phyloP scores from a whole-genome alignment of 2,329 filamentous ascomycete species.

The Ophiocordyceps australis region DNA sequence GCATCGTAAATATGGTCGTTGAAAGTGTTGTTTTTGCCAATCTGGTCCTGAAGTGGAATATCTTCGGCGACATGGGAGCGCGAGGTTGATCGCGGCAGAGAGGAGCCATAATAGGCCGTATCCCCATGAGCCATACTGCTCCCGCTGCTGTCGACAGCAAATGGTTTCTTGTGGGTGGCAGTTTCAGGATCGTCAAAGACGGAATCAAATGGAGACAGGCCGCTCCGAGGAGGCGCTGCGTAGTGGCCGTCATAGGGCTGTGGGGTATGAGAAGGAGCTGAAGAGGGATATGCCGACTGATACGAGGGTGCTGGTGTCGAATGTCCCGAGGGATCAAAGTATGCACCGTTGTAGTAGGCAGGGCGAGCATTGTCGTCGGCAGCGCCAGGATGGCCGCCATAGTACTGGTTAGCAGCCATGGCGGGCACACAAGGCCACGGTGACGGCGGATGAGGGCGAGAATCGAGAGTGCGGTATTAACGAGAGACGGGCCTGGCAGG shows the following conservation, averaged over 20 bases:
- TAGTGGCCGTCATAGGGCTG: conserved; percentile 11
- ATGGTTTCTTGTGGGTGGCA: conserved; percentile 26
- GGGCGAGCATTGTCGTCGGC: no score
- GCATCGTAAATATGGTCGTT: conserved; percentile 47
- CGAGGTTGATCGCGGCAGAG: conserved; percentile 11
- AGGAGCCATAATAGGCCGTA: conserved; percentile 36
- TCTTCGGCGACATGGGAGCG: conserved; percentile 26
- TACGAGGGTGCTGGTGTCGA: conserved; percentile 24
- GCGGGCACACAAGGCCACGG: conserved; percentile 9
- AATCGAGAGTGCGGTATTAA: neutral
- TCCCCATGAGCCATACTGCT: conserved; percentile 28
- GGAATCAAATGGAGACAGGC: conserved; percentile 40
- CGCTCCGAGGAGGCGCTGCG: conserved; percentile 15
- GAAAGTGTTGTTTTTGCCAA: conserved; percentile 20
- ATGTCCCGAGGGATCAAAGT: conserved; percentile 21
- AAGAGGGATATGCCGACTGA: conserved; percentile 13
- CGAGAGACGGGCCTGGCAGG: neutral
- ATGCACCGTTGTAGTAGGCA: conserved; percentile 18
- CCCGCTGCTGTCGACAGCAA: conserved; percentile 18
- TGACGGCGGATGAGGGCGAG: neutral
- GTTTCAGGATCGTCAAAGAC: conserved; percentile 53
- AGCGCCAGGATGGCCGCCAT: no score
- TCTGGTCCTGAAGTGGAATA: conserved; percentile 36
- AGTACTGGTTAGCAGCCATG: conserved; percentile 48
- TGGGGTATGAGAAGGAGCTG: conserved; percentile 3